phyloP scores from a whole-genome alignment of 306 rosid species.

The Styphnolobium japonicum region DNA sequence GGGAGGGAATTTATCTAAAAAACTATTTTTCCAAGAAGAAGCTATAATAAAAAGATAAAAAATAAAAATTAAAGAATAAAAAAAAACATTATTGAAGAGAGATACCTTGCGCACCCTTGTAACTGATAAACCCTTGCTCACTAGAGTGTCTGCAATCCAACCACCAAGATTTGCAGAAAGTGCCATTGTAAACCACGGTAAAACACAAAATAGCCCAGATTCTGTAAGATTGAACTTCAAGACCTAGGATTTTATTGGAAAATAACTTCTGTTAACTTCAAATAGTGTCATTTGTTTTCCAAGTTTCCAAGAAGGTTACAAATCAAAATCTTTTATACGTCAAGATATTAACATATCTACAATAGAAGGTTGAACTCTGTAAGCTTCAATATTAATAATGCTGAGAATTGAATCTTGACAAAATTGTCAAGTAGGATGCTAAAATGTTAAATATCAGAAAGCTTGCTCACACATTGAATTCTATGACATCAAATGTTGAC shows the following conservation, averaged over 20 bases:
- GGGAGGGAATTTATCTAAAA: neutral
- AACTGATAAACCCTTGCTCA: conserved; percentile 77
- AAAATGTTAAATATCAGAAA: neutral
- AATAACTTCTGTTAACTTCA: conserved; percentile 10
- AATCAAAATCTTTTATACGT: neutral
- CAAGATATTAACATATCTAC: neutral
- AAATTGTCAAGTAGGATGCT: neutral
- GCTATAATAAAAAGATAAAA: neutral
- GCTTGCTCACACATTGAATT: neutral
- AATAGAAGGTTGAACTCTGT: neutral
- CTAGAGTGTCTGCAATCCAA: conserved; percentile 98
- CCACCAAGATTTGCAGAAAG: conserved; percentile 95
- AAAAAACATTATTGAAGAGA: neutral
- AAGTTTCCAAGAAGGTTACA: conserved; percentile 12
- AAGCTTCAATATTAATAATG: neutral
- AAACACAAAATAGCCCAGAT: conserved; percentile 85
- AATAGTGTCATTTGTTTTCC: neutral
- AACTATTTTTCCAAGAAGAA: neutral
- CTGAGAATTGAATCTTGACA: neutral
- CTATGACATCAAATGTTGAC: neutral
- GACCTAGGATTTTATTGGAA: conserved; percentile 55
- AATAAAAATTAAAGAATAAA: no score
- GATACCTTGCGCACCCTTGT: conserved; percentile 94
- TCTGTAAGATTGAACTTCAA: conserved; percentile 98
- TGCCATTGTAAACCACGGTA: conserved; percentile 97